Percentiles rank a stretch among this genome's conserved stretches.
These are phyloP conservation scores for Microbotryum lychnidis-dioicae DNA, from an alignment of 1,284 basidiomycete species.

Conservation along the genomic window DNA sequence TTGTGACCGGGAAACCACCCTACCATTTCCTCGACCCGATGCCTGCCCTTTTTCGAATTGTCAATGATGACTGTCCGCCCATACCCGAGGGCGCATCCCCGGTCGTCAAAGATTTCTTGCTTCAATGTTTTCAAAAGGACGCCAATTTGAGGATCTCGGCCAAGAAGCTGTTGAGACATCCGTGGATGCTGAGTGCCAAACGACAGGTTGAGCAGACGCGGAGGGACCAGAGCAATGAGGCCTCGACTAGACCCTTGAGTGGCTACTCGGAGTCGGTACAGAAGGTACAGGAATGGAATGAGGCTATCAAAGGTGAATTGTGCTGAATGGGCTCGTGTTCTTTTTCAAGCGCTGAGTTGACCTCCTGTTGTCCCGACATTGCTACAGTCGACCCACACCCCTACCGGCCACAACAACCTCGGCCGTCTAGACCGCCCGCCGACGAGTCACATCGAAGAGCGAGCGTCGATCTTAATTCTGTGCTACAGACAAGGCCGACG, in stretches of 20 bases:
- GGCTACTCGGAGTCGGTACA: constrained; percentile 82
- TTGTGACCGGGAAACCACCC: constrained; percentile 90
- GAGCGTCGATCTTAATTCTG: too few relatives aligned
- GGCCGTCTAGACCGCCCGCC: too few relatives aligned
- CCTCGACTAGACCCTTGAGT: constrained; percentile 5
- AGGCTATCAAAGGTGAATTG: constrained; percentile 54
- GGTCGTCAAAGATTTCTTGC: constrained; percentile 84
- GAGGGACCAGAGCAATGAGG: not conserved
- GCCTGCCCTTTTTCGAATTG: constrained; percentile 95
- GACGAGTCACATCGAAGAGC: too few relatives aligned
- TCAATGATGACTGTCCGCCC: constrained; percentile 92
- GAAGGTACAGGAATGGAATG: constrained; percentile 96
- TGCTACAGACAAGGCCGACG: too few relatives aligned
- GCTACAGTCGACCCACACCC: too few relatives aligned
- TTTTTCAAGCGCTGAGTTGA: too few relatives aligned
- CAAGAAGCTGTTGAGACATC: constrained; percentile 82
- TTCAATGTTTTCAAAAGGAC: constrained; percentile 98
- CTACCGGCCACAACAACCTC: too few relatives aligned
- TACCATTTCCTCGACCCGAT: constrained; percentile 94
- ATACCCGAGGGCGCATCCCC: constrained; percentile 86
- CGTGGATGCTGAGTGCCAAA: constrained; percentile 86
- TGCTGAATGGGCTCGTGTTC: constrained; percentile 8
- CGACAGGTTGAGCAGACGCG: constrained; percentile 51
- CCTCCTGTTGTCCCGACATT: too few relatives aligned
- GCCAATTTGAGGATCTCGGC: constrained; percentile 87